Base-by-base conservation (phyloP, 768 basidiomycete species). In the Lepiota brunneoincarnata region DNA sequence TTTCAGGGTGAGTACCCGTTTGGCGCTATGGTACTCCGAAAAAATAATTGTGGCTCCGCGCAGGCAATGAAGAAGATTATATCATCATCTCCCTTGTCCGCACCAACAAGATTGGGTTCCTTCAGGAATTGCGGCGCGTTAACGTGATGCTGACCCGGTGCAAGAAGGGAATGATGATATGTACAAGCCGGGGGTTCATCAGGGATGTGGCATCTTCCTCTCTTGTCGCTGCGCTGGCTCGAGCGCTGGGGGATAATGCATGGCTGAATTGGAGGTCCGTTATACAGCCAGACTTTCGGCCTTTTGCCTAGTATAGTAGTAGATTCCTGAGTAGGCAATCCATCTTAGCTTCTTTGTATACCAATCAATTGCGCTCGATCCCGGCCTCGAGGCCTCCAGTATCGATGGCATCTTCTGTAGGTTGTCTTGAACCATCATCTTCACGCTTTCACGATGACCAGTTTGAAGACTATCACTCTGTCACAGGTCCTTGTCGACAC, bases 61-160 rank as follows among this genome's bases (percentile, higher is more conserved):
- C 47, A 89, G 89, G 88, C 0, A 89, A 91, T 67, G 89, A 91
- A 61, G 86, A 78, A 12, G 81, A 88, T 55, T 58, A 55, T 28
- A 60, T 60, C 40, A 54, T 60, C 36, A 54, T 60, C 18, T 60
- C 59, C 9, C 54, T 60, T 28, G 59, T 60, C 3, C 59, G 59
- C 4, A 43, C 59, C 3, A 45, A 48, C 4, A 46, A 50, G 26
- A 15, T 58, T 17, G 89, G 89, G 0, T 91, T 91, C 61, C 67
- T 91, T 51, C 56, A 63, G 6, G 80, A 83, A 50, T 18, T 62
- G 24, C 73, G 84, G n/a, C 77, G 89, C 5, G 76, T 82, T 28
- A 90, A 90, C 69, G 89, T 90, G 49, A 88, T 90, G 87, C 75
- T 90, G 20, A 82, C 82, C 3, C 74, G 88, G 21, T 87, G 84